Evolutionary conservation across 176 grass and related monocot species (phyloP), one percentile per base, ranked within the genome.

Genomic region (Oryza nivara): DNA sequence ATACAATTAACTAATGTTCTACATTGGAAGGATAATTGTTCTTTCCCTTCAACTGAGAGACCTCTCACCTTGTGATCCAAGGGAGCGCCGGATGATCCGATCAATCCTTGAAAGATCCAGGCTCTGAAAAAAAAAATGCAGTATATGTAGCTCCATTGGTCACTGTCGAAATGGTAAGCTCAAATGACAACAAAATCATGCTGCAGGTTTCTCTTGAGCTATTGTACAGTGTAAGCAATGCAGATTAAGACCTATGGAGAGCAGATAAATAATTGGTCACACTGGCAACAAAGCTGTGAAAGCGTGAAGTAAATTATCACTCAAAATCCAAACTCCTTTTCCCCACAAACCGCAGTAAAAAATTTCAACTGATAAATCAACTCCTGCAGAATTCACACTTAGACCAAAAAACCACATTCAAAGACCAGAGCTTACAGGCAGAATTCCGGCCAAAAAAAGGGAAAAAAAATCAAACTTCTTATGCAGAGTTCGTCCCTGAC

Each of bases 21-120:
- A 58, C 54, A 74, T 8, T 67, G 22, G 60, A 54, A 47, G 12
- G 61, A 56, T 48, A 58, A 44, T 38, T 71, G 40, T 3, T 75
- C 36, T 71, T 43, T 3, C 63, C 68, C 1, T 72, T 36, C 20
- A 88, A 30, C 4, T 28, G 35, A 43, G 23, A 69, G 58, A 74
- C 38, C 75, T 56, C 80, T 84, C 44, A 93, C 96, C 93, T 90
- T 86, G 91, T 66, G 87, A 93, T 90, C 96, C 96, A 74, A 98
- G 66, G 3, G 96, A 98, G 16, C 96, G 87, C 65, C 96, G 83
- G 65, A 98, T 98, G 67, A 95, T 98, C 83, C 96, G 84, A 87
- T 98, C 96, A 66, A 95, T 85, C 70, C 93, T 92, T 6, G 92
- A 92, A 88, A 98, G 96, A 82, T 98, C 96, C n/a, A 98, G 68